Conservation (phyloP, 441 rosid species). For the Euphorbia schlechtendalii region DNA sequence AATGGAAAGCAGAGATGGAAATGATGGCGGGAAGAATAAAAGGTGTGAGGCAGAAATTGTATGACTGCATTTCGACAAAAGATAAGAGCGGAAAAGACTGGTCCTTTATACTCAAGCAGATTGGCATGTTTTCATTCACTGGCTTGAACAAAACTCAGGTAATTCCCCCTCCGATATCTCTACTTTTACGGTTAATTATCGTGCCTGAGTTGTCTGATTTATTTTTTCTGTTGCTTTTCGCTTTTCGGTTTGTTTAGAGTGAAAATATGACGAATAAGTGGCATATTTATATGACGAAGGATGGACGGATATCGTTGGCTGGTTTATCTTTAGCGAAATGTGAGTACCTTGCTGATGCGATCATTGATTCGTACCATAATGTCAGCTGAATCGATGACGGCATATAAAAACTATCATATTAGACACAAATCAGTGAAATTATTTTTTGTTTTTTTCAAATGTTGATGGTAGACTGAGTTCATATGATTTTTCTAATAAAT, state of each 20-base stretch:
- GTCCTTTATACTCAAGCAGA: constrained; percentile 86
- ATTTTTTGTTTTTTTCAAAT: not conserved
- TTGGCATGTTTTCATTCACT: constrained; percentile 98
- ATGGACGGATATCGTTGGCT: constrained; percentile 86
- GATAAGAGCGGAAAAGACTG: constrained; percentile 90
- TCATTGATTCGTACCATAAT: constrained; percentile 71
- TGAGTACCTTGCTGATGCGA: constrained; percentile 82
- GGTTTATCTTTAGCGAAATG: constrained; percentile 87
- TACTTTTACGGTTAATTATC: not conserved
- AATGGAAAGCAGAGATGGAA: constrained; percentile 97
- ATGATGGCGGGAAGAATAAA: constrained; percentile 97
- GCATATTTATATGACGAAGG: constrained; percentile 96
- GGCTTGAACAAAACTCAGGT: constrained; percentile 92
- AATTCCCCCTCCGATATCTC: constrained; percentile 7
- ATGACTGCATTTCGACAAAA: constrained; percentile 59
- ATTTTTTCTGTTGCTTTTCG: not conserved
- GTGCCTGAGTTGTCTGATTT: not conserved
- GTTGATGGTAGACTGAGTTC: constrained; percentile 2
- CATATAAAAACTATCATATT: not conserved
- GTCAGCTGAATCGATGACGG: constrained; percentile 36
- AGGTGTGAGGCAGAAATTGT: constrained; percentile 70
- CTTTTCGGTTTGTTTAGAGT: constrained; percentile 37
- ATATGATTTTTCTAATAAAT: constrained; percentile 17
- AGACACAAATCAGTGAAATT: constrained; percentile 7
- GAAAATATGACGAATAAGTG: constrained; percentile 91